A percentile compares a stretch with the other conserved stretches of the same genome.
These are phyloP conservation scores for Fusarium hainanense DNA, from an alignment of 2,329 filamentous ascomycete genomes.

Conservation along the genomic window DNA sequence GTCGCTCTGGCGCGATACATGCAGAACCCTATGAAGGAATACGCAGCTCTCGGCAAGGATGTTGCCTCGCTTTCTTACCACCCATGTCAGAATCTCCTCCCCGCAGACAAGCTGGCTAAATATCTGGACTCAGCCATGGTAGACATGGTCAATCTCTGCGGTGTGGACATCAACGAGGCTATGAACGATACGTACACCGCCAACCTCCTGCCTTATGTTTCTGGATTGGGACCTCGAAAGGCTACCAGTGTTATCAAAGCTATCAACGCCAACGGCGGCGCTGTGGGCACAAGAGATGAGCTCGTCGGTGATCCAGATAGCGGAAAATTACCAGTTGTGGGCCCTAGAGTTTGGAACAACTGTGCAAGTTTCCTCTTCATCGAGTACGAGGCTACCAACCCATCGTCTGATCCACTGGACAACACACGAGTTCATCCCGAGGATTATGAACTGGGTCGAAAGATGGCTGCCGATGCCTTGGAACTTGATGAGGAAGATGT, in stretches of 20 bases:
- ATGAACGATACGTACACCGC: conserved; percentile 83
- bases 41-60: conserved; percentile 90
- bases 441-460: conserved; percentile 96
- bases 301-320: conserved; percentile 89
- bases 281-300: conserved; percentile 85
- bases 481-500: conserved; percentile 98
- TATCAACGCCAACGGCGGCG: conserved; percentile 90
- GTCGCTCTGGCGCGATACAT: conserved; percentile 90
- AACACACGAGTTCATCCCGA: conserved; percentile 98
- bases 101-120: conserved; percentile 86
- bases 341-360: conserved; percentile 93
- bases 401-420: conserved; percentile 89
- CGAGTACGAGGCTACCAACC: conserved; percentile 84
- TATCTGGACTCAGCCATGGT: conserved; percentile 96
- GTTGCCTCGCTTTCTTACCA: conserved; percentile 89
- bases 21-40: conserved; percentile 96
- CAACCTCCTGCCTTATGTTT: conserved; percentile 89
- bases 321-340: conserved; percentile 81
- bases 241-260: conserved; percentile 79
- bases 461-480: conserved; percentile 97
- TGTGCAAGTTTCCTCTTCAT: conserved; percentile 96
- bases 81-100: conserved; percentile 86
- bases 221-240: conserved; percentile 91
- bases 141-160: conserved; percentile 97
- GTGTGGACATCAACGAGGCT: conserved; percentile 94